These are phyloP conservation scores for Stephania cephalantha DNA, from an alignment of 164 flowering plant species.

Conservation along the genomic window DNA sequence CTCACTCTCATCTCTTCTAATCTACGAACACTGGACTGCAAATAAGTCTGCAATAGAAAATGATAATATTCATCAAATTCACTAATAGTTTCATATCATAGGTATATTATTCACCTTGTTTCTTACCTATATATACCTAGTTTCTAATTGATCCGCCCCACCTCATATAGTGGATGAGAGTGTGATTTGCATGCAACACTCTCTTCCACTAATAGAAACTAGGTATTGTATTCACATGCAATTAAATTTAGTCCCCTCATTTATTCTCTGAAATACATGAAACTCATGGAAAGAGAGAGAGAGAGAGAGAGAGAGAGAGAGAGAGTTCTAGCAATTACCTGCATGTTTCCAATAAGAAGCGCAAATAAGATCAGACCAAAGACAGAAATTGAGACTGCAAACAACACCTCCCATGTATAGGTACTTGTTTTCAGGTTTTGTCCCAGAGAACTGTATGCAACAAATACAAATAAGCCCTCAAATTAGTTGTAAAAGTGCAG, in stretches of 20 bases:
- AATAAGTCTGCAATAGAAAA: slow-evolving; percentile 37
- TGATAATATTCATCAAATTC: not conserved
- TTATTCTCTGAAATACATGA: not conserved
- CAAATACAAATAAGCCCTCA: not conserved
- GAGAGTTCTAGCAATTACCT: slow-evolving; percentile 44
- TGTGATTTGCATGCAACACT: no score
- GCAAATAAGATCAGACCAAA: slow-evolving; percentile 78
- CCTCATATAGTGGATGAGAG: not conserved
- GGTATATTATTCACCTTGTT: no score
- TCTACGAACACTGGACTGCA: slow-evolving; percentile 48
- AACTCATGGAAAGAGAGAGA: not conserved
- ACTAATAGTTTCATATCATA: no score
- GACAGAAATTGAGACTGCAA: slow-evolving; percentile 74
- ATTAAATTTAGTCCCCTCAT: not conserved
- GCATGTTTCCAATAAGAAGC: slow-evolving; percentile 93
- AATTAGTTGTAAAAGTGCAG: not conserved
- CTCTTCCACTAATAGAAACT: no score
- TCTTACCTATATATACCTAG: no score
- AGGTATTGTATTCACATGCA: no score
- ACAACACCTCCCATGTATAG: slow-evolving; percentile 59
- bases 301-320: no score
- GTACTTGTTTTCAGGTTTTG: slow-evolving; percentile 58
- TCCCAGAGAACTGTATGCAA: slow-evolving; percentile 51
- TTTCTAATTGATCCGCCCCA: no score
- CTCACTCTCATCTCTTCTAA: slow-evolving; percentile 61